phyloP scores from a whole-genome alignment of 75 land plant species.

The Pinus taeda region DNA sequence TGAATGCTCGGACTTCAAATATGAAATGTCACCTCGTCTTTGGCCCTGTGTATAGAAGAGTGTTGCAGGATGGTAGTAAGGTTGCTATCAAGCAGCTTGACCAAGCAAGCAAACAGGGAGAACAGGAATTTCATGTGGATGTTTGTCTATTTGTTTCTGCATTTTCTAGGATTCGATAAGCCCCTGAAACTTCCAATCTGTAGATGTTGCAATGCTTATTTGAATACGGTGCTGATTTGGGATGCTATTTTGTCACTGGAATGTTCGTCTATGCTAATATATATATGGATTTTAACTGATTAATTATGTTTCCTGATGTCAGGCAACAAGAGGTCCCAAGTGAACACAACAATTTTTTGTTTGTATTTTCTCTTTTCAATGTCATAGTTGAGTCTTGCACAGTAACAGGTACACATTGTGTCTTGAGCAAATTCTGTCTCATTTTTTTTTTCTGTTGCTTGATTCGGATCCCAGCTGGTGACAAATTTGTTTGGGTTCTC shows the following conservation, averaged over 20 bases:
- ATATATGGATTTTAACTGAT: neutral
- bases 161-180: no score
- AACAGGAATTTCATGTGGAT: conserved; percentile 80
- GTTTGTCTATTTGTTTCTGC: neutral
- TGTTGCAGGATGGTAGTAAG: conserved; percentile 52
- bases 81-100: conserved; percentile 77
- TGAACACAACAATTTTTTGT: conserved; percentile 15
- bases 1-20: no score
- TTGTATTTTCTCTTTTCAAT: neutral
- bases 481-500: conserved; percentile 44
- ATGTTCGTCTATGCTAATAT: no score
- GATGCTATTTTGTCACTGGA: no score
- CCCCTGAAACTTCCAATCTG: no score
- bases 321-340: conserved; percentile 82
- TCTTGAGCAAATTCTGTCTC: neutral
- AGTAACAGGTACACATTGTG: neutral
- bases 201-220: no score
- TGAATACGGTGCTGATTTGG: no score
- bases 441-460: neutral
- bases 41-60: conserved; percentile 37
- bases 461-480: no score
- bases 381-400: neutral
- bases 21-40: no score
- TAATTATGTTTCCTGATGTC: conserved; percentile 4
- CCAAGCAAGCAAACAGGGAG: conserved; percentile 75